Percentiles rank a stretch among this genome's conserved stretches.
These are phyloP conservation scores for Tricladium varicosporioides DNA, from an alignment of 2,329 filamentous ascomycete genomes.

Conservation along the genomic window DNA sequence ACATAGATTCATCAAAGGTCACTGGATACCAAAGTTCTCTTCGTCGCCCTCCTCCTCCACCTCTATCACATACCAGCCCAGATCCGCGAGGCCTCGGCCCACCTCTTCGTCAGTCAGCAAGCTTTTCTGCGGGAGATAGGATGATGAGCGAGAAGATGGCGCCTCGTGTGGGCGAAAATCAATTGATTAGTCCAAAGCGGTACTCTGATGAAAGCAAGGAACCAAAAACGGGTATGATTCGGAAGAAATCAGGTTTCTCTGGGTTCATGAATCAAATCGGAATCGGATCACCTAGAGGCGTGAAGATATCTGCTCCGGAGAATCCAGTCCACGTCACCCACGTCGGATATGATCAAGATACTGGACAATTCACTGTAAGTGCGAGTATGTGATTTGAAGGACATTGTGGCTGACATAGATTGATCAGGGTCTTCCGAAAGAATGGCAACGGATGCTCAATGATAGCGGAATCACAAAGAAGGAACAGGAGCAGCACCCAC, in stretches of 20 bases:
- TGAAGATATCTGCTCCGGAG: conserved; percentile 94
- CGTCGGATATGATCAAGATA: conserved; percentile 94
- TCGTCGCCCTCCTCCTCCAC: conserved; percentile 42
- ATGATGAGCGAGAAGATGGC: conserved; percentile 47
- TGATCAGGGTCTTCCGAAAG: conserved; percentile 83
- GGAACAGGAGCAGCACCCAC: conserved; percentile 91
- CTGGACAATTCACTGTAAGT: conserved; percentile 86
- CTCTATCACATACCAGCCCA: conserved; percentile 50
- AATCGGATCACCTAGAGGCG: conserved; percentile 82
- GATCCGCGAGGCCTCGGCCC: conserved; percentile 54
- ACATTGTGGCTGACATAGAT: conserved; percentile 27
- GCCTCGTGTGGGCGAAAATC: conserved; percentile 43
- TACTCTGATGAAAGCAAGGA: conserved; percentile 76
- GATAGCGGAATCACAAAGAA: conserved; percentile 96
- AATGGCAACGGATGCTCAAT: conserved; percentile 95
- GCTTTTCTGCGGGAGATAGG: conserved; percentile 55
- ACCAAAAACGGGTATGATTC: conserved; percentile 56
- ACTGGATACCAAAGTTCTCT: conserved; percentile 35
- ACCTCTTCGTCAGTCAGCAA: conserved; percentile 62
- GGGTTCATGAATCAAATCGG: conserved; percentile 79
- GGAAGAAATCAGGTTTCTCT: conserved; percentile 87
- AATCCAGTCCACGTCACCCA: conserved; percentile 98
- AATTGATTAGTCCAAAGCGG: conserved; percentile 60
- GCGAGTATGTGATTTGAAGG: conserved; percentile 4
- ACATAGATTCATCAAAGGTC: conserved; percentile 48